Evolutionary conservation across 2,329 filamentous ascomycete species (phyloP).

Genomic region (Alternaria triticimaculans): DNA sequence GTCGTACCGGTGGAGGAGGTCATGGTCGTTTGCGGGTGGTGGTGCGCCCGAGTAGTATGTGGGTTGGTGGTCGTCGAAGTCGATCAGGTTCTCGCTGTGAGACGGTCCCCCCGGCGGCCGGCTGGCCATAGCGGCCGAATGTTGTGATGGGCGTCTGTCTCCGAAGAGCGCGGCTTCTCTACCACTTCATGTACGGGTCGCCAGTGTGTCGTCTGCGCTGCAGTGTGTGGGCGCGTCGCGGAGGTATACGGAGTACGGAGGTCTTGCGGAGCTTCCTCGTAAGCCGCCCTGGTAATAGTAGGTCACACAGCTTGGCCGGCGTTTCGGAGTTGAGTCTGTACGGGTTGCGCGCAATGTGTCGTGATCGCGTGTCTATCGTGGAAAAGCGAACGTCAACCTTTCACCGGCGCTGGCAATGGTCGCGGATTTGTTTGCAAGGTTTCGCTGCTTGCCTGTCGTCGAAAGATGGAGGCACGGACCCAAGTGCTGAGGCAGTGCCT

Average conservation of each 20-base stretch:
- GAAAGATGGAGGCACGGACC: conserved; percentile 18
- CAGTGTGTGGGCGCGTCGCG: conserved; percentile 7
- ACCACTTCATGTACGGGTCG: conserved; percentile 32
- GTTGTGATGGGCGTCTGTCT: conserved; percentile 23
- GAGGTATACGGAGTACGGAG: conserved; percentile 13
- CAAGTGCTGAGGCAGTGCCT: conserved; percentile 16
- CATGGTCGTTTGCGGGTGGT: conserved; percentile 80
- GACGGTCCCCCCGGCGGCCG: conserved; percentile 61
- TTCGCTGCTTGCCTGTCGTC: conserved; percentile 10
- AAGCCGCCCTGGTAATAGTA: background rate
- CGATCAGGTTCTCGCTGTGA: conserved; percentile 68
- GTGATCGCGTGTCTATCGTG: conserved; percentile 3
- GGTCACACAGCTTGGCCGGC: conserved; percentile 9
- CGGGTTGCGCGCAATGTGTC: conserved; percentile 1
- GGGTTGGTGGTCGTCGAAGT: conserved; percentile 74
- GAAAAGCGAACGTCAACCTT: background rate
- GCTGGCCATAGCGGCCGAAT: conserved; percentile 56
- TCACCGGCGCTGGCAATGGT: background rate
- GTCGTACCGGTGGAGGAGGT: conserved; percentile 76
- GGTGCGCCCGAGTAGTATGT: conserved; percentile 77
- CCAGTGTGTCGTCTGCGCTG: background rate
- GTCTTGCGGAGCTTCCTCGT: conserved; percentile 26
- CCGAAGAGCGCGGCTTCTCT: conserved; percentile 29
- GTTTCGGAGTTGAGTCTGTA: conserved; percentile 6
- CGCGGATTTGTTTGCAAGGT: conserved; percentile 8